Evolutionary conservation across 2,329 filamentous ascomycete genomes (phyloP).

Genomic region (Penicillium oxalicum): DNA sequence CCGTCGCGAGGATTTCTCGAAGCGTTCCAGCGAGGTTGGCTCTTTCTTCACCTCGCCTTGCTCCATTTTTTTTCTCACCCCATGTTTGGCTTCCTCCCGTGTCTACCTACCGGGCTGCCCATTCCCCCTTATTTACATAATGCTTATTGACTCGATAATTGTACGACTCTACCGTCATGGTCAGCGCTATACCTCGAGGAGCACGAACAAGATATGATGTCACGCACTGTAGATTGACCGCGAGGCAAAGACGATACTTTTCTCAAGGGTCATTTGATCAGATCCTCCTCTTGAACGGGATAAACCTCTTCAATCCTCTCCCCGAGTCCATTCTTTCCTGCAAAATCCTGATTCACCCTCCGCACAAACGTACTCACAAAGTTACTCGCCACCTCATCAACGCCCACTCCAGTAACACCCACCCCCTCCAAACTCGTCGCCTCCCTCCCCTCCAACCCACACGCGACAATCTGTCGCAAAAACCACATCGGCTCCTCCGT

Average conservation of each 20-base stretch:
- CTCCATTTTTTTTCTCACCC: too few relatives aligned
- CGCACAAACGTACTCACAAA: conserved; percentile 38
- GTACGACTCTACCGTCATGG: neutral
- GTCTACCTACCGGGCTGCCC: too few relatives aligned
- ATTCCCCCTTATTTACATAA: conserved; percentile 6
- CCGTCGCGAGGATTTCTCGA: conserved; percentile 8
- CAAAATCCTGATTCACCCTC: conserved; percentile 32
- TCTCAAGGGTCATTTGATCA: neutral
- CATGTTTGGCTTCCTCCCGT: too few relatives aligned
- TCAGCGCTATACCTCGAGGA: neutral
- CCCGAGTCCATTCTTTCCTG: conserved; percentile 22
- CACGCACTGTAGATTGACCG: neutral
- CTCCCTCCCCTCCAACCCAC: conserved; percentile 72
- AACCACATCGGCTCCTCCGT: conserved; percentile 58
- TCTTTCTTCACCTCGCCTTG: conserved; percentile 3
- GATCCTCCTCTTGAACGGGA: conserved; percentile 30
- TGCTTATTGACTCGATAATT: conserved; percentile 3
- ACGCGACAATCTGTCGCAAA: conserved; percentile 72
- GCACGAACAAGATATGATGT: neutral
- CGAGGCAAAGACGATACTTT: neutral
- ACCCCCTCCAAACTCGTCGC: conserved; percentile 68
- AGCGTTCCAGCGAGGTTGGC: conserved; percentile 21
- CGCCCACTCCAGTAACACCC: conserved; percentile 24
- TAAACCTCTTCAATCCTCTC: conserved; percentile 39
- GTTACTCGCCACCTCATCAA: conserved; percentile 36